A percentile compares a stretch with the other conserved stretches of the same genome.
Conservation (phyloP, 768 basidiomycete species). For the Tylopilus balloui region DNA sequence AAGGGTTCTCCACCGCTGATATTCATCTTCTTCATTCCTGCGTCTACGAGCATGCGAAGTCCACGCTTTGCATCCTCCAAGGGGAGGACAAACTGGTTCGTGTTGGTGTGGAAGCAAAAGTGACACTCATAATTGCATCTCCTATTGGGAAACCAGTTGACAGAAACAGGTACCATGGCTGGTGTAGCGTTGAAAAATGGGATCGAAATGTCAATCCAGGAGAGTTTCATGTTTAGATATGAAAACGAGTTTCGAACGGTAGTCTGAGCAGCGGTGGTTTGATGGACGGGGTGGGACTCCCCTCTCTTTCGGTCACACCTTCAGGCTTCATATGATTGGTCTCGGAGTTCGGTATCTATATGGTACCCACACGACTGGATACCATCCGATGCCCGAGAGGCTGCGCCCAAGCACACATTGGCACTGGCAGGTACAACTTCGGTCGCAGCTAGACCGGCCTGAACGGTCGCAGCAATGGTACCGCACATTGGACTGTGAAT, state of each 20-base stretch:
- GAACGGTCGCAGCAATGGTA: no score
- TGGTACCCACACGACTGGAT: no score
- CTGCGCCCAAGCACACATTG: no score
- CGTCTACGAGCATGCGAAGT: constrained; percentile 29
- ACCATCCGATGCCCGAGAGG: no score
- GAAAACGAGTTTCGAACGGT: neutral
- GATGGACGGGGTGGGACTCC: neutral
- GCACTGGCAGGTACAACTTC: no score
- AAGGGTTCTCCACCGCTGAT: constrained; percentile 39
- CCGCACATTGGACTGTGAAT: no score
- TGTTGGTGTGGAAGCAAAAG: constrained; percentile 41
- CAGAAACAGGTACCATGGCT: constrained; percentile 18
- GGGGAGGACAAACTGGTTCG: constrained; percentile 32
- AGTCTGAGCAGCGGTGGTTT: neutral
- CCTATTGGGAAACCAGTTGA: constrained; percentile 27
- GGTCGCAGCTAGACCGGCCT: no score
- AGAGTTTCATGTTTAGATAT: constrained; percentile 8
- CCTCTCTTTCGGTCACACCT: neutral
- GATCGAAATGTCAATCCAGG: constrained; percentile 16
- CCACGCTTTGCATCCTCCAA: constrained; percentile 35
- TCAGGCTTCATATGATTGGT: no score
- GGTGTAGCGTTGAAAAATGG: constrained; percentile 15
- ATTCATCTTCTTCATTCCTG: constrained; percentile 36
- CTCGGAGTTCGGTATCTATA: no score
- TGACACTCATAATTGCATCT: constrained; percentile 36